A percentile compares a stretch with the other conserved stretches of the same genome.
phyloP scores from a whole-genome alignment of 2,329 filamentous ascomycete species.

The Aureobasidium pullulans region DNA sequence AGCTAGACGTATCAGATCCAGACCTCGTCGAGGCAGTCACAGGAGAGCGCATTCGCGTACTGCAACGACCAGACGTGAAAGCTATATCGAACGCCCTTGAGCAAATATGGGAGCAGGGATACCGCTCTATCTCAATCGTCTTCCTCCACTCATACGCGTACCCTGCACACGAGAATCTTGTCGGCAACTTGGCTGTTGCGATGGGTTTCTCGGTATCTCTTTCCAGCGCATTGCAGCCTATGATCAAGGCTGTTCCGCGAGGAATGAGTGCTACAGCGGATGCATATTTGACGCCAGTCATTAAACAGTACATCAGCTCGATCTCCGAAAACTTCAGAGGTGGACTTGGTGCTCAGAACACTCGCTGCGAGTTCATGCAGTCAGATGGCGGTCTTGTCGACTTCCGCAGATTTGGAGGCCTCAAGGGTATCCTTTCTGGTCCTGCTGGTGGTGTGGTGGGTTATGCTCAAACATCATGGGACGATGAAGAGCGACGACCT shows the following conservation, averaged over 20 bases:
- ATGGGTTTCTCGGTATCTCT: conserved; percentile 26
- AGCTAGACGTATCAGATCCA: conserved; percentile 11
- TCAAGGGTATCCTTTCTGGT: conserved; percentile 27
- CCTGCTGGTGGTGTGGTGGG: conserved; percentile 32
- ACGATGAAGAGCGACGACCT: conserved; percentile 51
- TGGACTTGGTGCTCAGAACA: conserved; percentile 19
- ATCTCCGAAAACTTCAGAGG: conserved; percentile 17
- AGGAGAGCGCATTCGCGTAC: conserved; percentile 24
- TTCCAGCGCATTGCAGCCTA: conserved; percentile 22
- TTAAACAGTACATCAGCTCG: conserved; percentile 16
- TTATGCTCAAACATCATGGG: conserved; percentile 26
- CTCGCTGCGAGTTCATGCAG: conserved; percentile 30
- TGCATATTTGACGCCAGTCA: conserved; percentile 18
- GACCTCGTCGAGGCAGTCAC: conserved; percentile 21
- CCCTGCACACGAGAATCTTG: conserved; percentile 25
- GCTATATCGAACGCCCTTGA: conserved; percentile 17
- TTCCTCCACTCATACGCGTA: conserved; percentile 29
- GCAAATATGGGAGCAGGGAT: conserved; percentile 27
- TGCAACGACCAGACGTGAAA: conserved; percentile 20
- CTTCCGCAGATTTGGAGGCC: conserved; percentile 24
- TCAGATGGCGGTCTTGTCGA: conserved; percentile 27
- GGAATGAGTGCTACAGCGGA: conserved; percentile 17
- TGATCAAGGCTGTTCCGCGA: conserved; percentile 18
- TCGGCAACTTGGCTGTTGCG: conserved; percentile 23
- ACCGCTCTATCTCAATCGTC: conserved; percentile 30